These are phyloP conservation scores for Aspergillus ochraceus DNA, from an alignment of 2,329 filamentous ascomycete species.

Conservation along the genomic window DNA sequence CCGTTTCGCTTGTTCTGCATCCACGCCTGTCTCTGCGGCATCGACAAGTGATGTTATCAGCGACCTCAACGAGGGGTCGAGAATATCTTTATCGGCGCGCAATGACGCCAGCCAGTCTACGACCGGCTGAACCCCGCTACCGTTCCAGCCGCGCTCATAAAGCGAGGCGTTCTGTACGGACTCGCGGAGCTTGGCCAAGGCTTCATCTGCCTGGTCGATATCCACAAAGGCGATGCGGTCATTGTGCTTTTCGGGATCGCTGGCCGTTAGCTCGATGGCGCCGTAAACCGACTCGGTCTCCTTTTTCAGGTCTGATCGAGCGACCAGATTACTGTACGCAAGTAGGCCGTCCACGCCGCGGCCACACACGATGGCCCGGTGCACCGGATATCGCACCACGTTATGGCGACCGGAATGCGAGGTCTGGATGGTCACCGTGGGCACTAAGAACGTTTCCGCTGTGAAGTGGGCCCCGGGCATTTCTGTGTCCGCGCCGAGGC, in stretches of 20 bases:
- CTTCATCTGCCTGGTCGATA: slow-evolving; percentile 60
- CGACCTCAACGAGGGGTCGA: slow-evolving; percentile 66
- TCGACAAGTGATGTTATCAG: slow-evolving; percentile 68
- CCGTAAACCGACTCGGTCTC: slow-evolving; percentile 35
- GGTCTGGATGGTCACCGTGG: slow-evolving; percentile 67
- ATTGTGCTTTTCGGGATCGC: slow-evolving; percentile 34
- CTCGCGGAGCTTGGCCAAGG: slow-evolving; percentile 66
- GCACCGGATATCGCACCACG: slow-evolving; percentile 76
- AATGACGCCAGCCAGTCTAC: slow-evolving; percentile 61
- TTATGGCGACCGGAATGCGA: slow-evolving; percentile 65
- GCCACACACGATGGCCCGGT: slow-evolving; percentile 73
- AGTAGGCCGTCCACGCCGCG: slow-evolving; percentile 68
- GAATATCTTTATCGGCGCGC: slow-evolving; percentile 41
- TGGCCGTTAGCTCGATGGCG: slow-evolving; percentile 47
- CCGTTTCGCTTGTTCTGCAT: slow-evolving; percentile 28
- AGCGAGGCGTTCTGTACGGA: slow-evolving; percentile 68
- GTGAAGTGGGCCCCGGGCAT: slow-evolving; percentile 52
- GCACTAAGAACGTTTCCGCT: slow-evolving; percentile 70
- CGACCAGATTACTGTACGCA: slow-evolving; percentile 34
- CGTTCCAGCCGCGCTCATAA: slow-evolving; percentile 73
- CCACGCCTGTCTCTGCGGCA: slow-evolving; percentile 35
- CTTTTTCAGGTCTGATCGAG: slow-evolving; percentile 30
- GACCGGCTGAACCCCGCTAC: slow-evolving; percentile 67
- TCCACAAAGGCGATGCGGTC: slow-evolving; percentile 58
- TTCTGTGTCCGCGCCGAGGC: slow-evolving; percentile 50